Evolutionary conservation across 441 rosid genomes (phyloP), one percentile per base, ranked within the genome.

Genomic region (Mallotus repandus): DNA sequence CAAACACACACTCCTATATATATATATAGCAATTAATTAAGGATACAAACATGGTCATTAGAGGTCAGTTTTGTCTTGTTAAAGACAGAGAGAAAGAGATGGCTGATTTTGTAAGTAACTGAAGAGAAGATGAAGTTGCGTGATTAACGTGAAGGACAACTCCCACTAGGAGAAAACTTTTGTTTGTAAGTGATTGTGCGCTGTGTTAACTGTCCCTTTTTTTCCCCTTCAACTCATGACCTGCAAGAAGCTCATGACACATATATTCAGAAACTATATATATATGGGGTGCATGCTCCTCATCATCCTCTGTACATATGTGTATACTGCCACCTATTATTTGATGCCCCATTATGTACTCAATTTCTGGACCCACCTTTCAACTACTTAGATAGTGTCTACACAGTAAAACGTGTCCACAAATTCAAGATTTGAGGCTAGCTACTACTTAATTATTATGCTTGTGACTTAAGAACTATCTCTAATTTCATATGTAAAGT

Each of bases 221-320:
- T 77, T 71, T 59, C 7, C 32, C 32, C 69, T 53, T 55, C 75
- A 73, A 66, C 74, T 78, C 63, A 55, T 60, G 38, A 59, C 68
- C 74, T 81, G 85, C 89, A 72, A 84, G 91, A 87, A 82, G 80
- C 86, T 81, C 89, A 85, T 87, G 91, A 84, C 77, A 32, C 49
- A 0, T 52, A 10, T 49, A n/a, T 43, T 57, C 54, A 59, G 72
- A 53, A 52, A 52, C 55, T 43, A 10, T 80, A 59, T 56, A 25
- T 9, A 19, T 55, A 55, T 55, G 0, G 8, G 5, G 32, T 21
- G 5, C 18, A 16, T 75, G 79, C 76, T 70, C 14, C 74, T 52
- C 71, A 67, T 18, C 71, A 50, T 46, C 61, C 46, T 32, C 68
- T 18, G 21, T 12, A 22, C 22, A 48, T 38, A 5, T 38, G 7